Evolutionary conservation across 768 basidiomycete genomes (phyloP).

Genomic region (Dioszegia crocea): DNA sequence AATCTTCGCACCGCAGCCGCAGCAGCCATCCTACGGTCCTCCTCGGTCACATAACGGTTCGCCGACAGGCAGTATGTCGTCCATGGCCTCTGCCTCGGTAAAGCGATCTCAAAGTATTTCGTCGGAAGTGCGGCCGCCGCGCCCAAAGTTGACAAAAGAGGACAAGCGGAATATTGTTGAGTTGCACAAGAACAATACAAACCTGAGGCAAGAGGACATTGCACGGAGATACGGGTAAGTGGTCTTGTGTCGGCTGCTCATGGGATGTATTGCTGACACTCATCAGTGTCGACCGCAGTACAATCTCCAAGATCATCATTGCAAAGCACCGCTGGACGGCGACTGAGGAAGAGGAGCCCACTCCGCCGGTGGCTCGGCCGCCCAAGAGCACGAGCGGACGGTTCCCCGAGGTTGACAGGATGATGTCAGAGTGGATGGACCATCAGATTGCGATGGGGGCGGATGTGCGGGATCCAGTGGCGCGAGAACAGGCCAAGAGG

Average conservation of each 20-base stretch:
- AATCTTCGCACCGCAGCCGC: background rate
- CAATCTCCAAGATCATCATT: constrained; percentile 47
- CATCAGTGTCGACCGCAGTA: constrained; percentile 45
- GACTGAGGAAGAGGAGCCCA: constrained; percentile 32
- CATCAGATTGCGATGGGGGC: constrained; percentile 35
- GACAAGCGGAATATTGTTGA: constrained; percentile 48
- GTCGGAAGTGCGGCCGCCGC: constrained; percentile 22
- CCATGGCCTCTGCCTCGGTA: constrained; percentile 20
- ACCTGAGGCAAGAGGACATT: constrained; percentile 47
- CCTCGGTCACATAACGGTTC: constrained; percentile 30
- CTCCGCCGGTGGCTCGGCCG: constrained; percentile 30
- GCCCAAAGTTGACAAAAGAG: constrained; percentile 46
- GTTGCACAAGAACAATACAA: constrained; percentile 38
- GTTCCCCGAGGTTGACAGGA: constrained; percentile 45
- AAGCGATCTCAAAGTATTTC: constrained; percentile 25
- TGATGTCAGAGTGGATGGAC: constrained; percentile 48
- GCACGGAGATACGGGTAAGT: constrained; percentile 44
- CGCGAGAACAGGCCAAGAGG: constrained; percentile 42
- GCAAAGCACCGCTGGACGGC: constrained; percentile 44
- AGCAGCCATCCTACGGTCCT: constrained; percentile 15
- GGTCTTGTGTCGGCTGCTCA: no score
- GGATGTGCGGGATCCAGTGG: constrained; percentile 41
- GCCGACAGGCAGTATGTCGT: constrained; percentile 27
- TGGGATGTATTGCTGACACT: background rate
- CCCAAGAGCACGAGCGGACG: constrained; percentile 39